A percentile compares a stretch with the other conserved stretches of the same genome.
These are phyloP conservation scores for Metschnikowia gelsemii DNA, from an alignment of 805 yeast species.

Conservation along the genomic window DNA sequence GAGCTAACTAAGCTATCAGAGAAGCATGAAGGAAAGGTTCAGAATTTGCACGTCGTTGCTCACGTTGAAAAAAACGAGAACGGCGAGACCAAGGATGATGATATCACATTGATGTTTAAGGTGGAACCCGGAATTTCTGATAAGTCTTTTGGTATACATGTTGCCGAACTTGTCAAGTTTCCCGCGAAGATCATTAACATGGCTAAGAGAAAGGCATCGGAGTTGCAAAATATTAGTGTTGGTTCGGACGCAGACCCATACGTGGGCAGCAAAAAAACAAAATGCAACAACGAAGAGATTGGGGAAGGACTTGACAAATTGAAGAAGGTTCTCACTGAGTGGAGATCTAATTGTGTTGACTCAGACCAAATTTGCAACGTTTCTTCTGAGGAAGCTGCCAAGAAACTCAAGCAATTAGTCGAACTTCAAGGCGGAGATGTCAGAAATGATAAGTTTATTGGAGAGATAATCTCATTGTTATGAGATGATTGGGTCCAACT, in stretches of 20 bases:
- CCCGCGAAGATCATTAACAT: slow-evolving; percentile 85
- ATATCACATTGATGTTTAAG: slow-evolving; percentile 83
- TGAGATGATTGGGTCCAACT: slow-evolving; percentile 12
- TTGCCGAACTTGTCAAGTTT: slow-evolving; percentile 92
- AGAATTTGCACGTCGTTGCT: slow-evolving; percentile 90
- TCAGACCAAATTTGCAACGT: slow-evolving; percentile 22
- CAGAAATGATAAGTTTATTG: slow-evolving; percentile 41
- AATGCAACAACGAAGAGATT: slow-evolving; percentile 53
- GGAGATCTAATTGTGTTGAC: slow-evolving; percentile 50
- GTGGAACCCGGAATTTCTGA: slow-evolving; percentile 97
- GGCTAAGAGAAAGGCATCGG: slow-evolving; percentile 94
- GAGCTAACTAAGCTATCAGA: slow-evolving; percentile 83
- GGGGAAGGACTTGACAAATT: slow-evolving; percentile 51
- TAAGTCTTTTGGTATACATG: slow-evolving; percentile 96
- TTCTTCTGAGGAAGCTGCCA: slow-evolving; percentile 40
- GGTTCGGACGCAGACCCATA: slow-evolving; percentile 38
- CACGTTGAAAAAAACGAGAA: slow-evolving; percentile 58
- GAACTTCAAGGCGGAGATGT: slow-evolving; percentile 22
- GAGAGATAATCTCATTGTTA: slow-evolving; percentile 43
- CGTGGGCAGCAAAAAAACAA: slow-evolving; percentile 48
- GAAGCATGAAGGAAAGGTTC: slow-evolving; percentile 54
- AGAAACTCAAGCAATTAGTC: slow-evolving; percentile 38
- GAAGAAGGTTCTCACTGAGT: slow-evolving; percentile 49
- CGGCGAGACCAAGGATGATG: slow-evolving; percentile 45
- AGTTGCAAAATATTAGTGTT: slow-evolving; percentile 60